These are phyloP conservation scores for Byssochlamys sp. DNA, from an alignment of 2,329 filamentous ascomycete genomes.

Conservation along the genomic window DNA sequence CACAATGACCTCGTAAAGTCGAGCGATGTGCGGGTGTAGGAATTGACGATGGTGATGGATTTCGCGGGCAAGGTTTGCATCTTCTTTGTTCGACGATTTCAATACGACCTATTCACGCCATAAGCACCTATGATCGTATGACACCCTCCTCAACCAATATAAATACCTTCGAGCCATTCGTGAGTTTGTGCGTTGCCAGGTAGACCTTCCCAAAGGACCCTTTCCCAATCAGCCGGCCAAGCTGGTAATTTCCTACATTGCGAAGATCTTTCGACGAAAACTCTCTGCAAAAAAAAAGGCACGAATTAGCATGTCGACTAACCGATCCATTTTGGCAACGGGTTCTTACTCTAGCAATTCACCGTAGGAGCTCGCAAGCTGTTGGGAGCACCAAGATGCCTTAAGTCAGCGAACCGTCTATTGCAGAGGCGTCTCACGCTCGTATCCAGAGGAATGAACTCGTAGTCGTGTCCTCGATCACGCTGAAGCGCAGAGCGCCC, in stretches of 20 bases:
- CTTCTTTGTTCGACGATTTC: constrained; percentile 93
- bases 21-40: constrained; percentile 89
- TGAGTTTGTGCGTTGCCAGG: constrained; percentile 89
- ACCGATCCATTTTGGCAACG: background rate
- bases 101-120: constrained; percentile 66
- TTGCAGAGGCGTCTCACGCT: background rate
- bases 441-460: background rate
- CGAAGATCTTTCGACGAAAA: constrained; percentile 86
- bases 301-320: constrained; percentile 1
- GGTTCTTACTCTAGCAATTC: constrained; percentile 75
- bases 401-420: constrained; percentile 10
- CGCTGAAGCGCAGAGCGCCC: background rate
- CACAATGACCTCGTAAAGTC: constrained; percentile 95
- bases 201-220: constrained; percentile 98
- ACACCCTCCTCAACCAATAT: background rate
- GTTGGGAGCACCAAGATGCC: constrained; percentile 11
- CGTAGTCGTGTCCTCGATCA: background rate
- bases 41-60: constrained; percentile 98
- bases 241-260: constrained; percentile 86
- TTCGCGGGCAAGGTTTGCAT: constrained; percentile 88
- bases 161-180: constrained; percentile 85
- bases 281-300: constrained; percentile 52
- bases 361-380: constrained; percentile 96
- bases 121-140: constrained; percentile 3
- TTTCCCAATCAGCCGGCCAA: constrained; percentile 88